Base-by-base conservation (phyloP, 768 basidiomycete genomes). In the Solioccasus polychromus region DNA sequence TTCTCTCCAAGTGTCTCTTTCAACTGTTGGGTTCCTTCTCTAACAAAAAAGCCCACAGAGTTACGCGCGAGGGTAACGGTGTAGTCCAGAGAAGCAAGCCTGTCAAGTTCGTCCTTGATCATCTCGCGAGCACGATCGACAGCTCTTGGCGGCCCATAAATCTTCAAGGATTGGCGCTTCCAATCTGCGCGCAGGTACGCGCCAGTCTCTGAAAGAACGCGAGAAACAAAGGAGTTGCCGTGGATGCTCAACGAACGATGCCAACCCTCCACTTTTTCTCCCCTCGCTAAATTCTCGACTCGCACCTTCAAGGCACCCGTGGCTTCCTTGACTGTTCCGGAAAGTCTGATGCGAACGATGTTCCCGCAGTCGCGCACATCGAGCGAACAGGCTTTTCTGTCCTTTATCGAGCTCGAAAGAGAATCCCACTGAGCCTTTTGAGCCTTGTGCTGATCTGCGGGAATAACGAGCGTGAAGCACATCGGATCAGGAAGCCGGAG, bases 281-380 rank as follows among this genome's bases (percentile, higher is more conserved):
- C 82, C 19, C 67, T 68, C 3, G 71, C 74, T 30, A 83, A 57
- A 41, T 67, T 73, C 58, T 83, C 82, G 0, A 79, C 76, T 41
- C 80, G 66, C 11, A 83, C 80, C 63, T 82, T 83, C 48, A 84
- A 54, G 5, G 72, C 68, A 1, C 82, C 82, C 2, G 76, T 70
- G 2, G 71, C 71, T 51, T 76, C 74, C 61, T 77, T 77, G 39
- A 76, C 74, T 12, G 75, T 67, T 0, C 82, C 81, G 1, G 66
- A 52, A n/a, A 82, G 67, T 4, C 63, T 70, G 31, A 83, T 69
- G 14, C 65, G 60, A 35, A 74, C 68, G 8, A 35, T 37, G 26
- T 56, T 53, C 19, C 52, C 55, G 8, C 19, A 31, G 20, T 64
- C 58, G 18, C 50, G 54, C 4, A 74, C 57, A 28, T 59, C 44